Evolutionary conservation across 352 stramenopile genomes (phyloP), one percentile per base, ranked within the genome.

Genomic region (Plasmopara muralis): DNA sequence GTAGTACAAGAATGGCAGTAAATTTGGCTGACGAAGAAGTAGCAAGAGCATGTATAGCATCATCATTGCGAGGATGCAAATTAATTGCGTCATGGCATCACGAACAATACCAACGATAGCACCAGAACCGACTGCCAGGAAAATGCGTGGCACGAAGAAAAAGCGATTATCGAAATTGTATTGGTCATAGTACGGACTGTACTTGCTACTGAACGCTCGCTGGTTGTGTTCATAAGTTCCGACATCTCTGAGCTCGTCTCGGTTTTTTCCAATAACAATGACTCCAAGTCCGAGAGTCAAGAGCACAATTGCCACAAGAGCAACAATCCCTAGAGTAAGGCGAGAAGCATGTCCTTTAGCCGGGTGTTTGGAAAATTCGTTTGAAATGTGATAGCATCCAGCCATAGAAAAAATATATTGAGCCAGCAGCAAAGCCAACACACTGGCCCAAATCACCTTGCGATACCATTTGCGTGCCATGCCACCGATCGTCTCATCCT

Each of bases 81-180:
- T 60, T n/a, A 94, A 57, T 53, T 94, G 83, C 31, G 67, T 77
- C 8, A 68, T 89, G 28, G 79, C 64, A 51, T 89, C 63, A 6
- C 72, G 68, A 31, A 94, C 62, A 37, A 85, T 60, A 7, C 84
- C 84, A 16, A 94, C 80, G 14, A 93, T 62, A 14, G 72, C 70
- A 34, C 84, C 84, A 0, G 81, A 91, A n/a, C 57, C 43, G 0
- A 93, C 62, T 2, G 84, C 77, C 15, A 93, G 59, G 34, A 89
- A 39, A 51, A 89, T 90, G 0, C 82, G 72, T 6, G 77, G 77
- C 18, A 93, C 68, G 53, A 95, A 95, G 60, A 95, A 95, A 58
- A 85, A 93, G 14, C 84, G 82, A 56, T 95, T 93, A 55, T 90
- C 77, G 31, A 89, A 89, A 63, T 91, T 93, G 74, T 90, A 93